Percentiles rank a stretch among this genome's conserved stretches.
These are phyloP conservation scores for Luffa aegyptiaca DNA, from an alignment of 306 rosid species.

Conservation along the genomic window DNA sequence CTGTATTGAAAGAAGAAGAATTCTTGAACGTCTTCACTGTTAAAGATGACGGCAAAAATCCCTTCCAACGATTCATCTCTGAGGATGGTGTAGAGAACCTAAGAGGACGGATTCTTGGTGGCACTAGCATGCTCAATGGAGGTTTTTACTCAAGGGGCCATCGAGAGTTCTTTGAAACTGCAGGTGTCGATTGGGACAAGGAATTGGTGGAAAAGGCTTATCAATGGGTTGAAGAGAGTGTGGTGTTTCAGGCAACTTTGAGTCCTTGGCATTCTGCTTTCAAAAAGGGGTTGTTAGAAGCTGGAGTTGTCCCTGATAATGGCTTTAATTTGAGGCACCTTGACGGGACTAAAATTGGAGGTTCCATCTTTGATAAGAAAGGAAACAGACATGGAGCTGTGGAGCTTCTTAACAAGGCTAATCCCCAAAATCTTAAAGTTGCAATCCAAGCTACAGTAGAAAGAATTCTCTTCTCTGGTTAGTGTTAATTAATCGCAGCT, in stretches of 20 bases:
- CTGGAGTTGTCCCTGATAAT: constrained; percentile 11
- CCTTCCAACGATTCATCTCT: not conserved
- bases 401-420: constrained; percentile 13
- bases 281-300: constrained; percentile 7
- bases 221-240: constrained; percentile 15
- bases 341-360: constrained; percentile 6
- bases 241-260: not conserved
- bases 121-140: constrained; percentile 12
- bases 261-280: constrained; percentile 1
- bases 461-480: constrained; percentile 15
- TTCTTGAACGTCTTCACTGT: not conserved
- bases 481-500: not conserved
- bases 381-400: constrained; percentile 19
- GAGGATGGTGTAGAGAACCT: constrained; percentile 17
- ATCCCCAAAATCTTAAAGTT: constrained; percentile 4
- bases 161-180: not conserved
- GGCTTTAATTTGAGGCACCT: constrained; percentile 3
- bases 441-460: constrained; percentile 13
- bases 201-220: constrained; percentile 11
- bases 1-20: not conserved
- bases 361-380: constrained; percentile 3
- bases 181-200: constrained; percentile 18
- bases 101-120: constrained; percentile 20
- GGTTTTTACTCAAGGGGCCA: constrained; percentile 15
- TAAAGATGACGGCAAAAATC: not conserved